These are phyloP conservation scores for Amaranthus cruentus DNA, from an alignment of 148 eudicot genomes.

Conservation along the genomic window DNA sequence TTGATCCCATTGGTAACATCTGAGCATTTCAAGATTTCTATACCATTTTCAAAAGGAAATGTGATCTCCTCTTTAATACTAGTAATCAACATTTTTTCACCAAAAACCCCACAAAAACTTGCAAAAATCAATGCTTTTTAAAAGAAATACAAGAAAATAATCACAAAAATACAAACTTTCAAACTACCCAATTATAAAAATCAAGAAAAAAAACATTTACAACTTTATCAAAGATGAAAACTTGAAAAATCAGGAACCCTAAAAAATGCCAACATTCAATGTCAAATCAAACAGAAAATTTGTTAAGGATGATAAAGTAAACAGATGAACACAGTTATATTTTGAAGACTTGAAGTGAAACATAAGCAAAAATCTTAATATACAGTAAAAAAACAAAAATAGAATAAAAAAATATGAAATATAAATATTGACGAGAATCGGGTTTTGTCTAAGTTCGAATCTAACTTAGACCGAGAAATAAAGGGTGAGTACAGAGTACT, in stretches of 20 bases:
- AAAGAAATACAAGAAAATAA: constrained; percentile 3
- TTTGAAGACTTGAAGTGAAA: constrained; percentile 10
- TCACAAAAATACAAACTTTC: constrained; percentile 2
- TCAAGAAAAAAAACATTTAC: background rate
- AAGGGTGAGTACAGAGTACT: constrained; percentile 11
- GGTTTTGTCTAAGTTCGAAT: too few species aligned
- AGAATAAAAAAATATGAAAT: constrained; percentile 7
- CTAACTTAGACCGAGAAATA: background rate
- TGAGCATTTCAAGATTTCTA: constrained; percentile 24
- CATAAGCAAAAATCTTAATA: constrained; percentile 7
- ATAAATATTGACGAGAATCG: background rate
- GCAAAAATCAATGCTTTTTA: background rate
- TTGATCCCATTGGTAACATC: constrained; percentile 26
- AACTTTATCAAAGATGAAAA: constrained; percentile 11
- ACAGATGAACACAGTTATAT: background rate
- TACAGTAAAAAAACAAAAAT: constrained; percentile 1
- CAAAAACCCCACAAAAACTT: constrained; percentile 8
- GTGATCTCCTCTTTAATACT: constrained; percentile 43
- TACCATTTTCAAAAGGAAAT: constrained; percentile 32
- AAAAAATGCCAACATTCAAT: background rate
- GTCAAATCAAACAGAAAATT: background rate
- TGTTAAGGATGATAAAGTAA: background rate
- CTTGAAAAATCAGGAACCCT: constrained; percentile 9
- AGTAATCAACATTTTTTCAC: constrained; percentile 45
- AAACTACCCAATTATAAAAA: background rate